Evolutionary conservation across 1,284 basidiomycete species (phyloP).

Genomic region (Cutaneotrichosporon cavernicola): DNA sequence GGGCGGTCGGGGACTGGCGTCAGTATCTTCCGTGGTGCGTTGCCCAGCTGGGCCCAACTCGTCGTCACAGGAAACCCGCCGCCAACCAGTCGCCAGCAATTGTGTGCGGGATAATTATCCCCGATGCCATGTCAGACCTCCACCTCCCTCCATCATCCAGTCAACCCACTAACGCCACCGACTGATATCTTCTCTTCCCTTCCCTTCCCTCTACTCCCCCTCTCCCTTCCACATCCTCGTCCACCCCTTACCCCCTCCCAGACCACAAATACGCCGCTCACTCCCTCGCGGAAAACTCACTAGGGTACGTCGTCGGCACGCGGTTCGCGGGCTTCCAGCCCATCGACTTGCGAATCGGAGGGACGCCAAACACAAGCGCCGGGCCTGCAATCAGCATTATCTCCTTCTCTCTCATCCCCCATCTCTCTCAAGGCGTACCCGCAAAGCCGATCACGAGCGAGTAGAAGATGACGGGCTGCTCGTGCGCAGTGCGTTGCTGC

Average conservation of each 20-base stretch:
- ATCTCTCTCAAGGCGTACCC: constrained; percentile 31
- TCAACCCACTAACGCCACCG: too few species aligned
- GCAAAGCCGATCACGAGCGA: constrained; percentile 69
- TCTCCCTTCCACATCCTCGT: background rate
- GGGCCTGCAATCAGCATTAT: constrained; percentile 59
- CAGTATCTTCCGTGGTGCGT: background rate
- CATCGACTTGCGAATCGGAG: constrained; percentile 69
- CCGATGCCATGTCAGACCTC: too few species aligned
- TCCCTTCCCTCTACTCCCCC: too few species aligned
- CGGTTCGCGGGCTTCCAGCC: constrained; percentile 74
- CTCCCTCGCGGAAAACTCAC: constrained; percentile 59
- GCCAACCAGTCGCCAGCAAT: too few species aligned
- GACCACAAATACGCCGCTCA: too few species aligned
- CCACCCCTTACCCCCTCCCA: background rate
- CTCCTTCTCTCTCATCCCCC: too few species aligned
- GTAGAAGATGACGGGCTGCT: constrained; percentile 88
- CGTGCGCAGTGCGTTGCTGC: constrained; percentile 80
- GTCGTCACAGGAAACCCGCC: too few species aligned
- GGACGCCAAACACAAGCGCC: constrained; percentile 69
- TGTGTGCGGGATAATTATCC: too few species aligned
- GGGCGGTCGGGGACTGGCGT: constrained; percentile 44
- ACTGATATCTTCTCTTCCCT: background rate
- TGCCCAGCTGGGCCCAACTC: too few species aligned
- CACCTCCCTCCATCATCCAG: too few species aligned
- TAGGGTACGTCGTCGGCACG: constrained; percentile 79